Base-by-base conservation (phyloP, 2,329 filamentous ascomycete species). In the Colletotrichum magnum region DNA sequence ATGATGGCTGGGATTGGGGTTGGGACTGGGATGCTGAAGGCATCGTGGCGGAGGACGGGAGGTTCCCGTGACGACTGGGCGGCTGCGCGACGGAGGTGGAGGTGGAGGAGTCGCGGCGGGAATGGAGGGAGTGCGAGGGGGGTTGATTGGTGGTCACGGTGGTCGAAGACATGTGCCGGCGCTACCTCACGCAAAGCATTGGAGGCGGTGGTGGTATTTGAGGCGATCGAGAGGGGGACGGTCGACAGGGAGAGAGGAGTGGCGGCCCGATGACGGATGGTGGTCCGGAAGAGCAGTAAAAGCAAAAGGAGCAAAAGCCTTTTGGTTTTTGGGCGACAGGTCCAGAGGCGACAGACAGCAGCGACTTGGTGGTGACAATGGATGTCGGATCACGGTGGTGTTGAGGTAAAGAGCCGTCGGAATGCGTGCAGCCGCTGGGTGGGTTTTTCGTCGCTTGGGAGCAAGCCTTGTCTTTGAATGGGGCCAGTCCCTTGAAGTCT, bases 1-100 rank as follows among this genome's bases (percentile, higher is more conserved):
- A 87, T 5, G 86, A 83, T 16, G 81, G 79, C 67, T 83, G 83
- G 28, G 81, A 82, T 75, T 87, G 85, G 66, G 85, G 85, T 75
- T 83, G 83, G 28, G 81, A 82, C 75, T 87, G 85, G 66, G 85
- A 85, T 75, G 84, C 82, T 62, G 82, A 81, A 64, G 81, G 77
- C 78, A 81, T 81, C 59, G 71, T 72, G 45, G 54, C 56, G 12
- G 45, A 41, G 53, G 62, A 32, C 36, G 45, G 7, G 32, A 53
- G 21, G 21, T 52, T 71, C 57, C 50, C 50, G 28, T 5, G 39
- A n/a, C 51, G 15, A 15, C 16, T 18, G 39, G 28, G 32, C 13
- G 50, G 36, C 57, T 57, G 63, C 24, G 47, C 59, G 13, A 58
- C 41, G 39, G 67, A 57, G n/a, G 53, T 64, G 39, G 67, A 56